phyloP scores from a whole-genome alignment of 805 yeast species.

The Lipomyces oligophaga region DNA sequence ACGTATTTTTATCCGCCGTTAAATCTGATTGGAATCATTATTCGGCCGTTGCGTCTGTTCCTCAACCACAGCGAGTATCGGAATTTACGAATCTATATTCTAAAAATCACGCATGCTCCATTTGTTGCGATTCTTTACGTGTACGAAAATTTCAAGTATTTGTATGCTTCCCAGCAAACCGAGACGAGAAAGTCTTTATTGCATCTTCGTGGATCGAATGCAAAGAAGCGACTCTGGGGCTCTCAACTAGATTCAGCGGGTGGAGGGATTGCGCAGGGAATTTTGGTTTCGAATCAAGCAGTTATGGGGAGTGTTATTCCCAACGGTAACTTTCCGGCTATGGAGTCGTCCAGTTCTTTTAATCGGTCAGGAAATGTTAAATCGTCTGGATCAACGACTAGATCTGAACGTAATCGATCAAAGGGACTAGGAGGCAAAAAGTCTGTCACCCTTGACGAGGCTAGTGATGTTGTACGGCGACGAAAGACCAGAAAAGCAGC shows the following conservation, averaged over 20 bases:
- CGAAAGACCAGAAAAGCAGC: constrained; percentile 20
- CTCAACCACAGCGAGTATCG: constrained; percentile 32
- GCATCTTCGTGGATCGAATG: constrained; percentile 10
- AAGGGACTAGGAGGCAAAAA: constrained; percentile 2
- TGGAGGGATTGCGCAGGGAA: constrained; percentile 14
- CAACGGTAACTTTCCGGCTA: constrained; percentile 13
- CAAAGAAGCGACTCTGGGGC: constrained; percentile 11
- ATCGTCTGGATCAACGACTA: background rate
- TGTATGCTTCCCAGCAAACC: background rate
- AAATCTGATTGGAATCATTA: constrained; percentile 32
- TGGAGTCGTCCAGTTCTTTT: constrained; percentile 6
- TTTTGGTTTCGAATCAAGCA: constrained; percentile 16
- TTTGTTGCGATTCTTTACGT: constrained; percentile 30
- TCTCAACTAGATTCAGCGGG: constrained; percentile 8
- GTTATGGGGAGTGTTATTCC: constrained; percentile 2
- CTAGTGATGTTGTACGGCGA: constrained; percentile 10
- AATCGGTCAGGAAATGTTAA: background rate
- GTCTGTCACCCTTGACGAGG: no score
- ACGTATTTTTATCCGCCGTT: constrained; percentile 38
- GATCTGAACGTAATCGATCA: background rate
- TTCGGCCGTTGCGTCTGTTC: constrained; percentile 34
- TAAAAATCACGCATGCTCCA: constrained; percentile 36
- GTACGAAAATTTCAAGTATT: constrained; percentile 28
- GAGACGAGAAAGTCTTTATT: constrained; percentile 6
- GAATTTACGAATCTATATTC: constrained; percentile 30